Evolutionary conservation across 805 yeast genomes (phyloP).

Genomic region (Metschnikowia kunwiensis): DNA sequence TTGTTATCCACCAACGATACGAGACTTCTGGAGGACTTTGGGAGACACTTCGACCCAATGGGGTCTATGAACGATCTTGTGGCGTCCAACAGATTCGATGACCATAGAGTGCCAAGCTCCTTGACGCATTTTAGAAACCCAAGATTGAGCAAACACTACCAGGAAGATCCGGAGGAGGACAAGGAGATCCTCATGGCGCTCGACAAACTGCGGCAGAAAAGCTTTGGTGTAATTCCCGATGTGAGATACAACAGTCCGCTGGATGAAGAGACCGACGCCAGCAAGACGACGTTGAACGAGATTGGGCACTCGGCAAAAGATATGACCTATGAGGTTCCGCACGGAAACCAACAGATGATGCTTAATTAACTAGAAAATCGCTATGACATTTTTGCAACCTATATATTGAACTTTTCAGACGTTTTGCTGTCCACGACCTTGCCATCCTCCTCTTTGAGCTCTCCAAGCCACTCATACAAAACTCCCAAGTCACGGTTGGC

Average conservation of each 20-base stretch:
- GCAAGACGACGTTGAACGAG: constrained; percentile 11
- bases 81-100: constrained; percentile 13
- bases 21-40: constrained; percentile 9
- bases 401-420: constrained; percentile 13
- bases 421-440: constrained; percentile 16
- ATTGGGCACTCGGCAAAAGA: constrained; percentile 5
- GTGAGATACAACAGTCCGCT: constrained; percentile 6
- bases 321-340: background rate
- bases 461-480: constrained; percentile 42
- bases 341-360: constrained; percentile 4
- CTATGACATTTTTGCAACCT: background rate
- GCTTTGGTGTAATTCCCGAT: constrained; percentile 17
- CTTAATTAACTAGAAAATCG: constrained; percentile 2
- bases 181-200: constrained; percentile 1
- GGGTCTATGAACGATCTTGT: constrained; percentile 17
- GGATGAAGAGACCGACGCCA: constrained; percentile 12
- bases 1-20: constrained; percentile 14
- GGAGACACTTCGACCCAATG: constrained; percentile 5
- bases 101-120: constrained; percentile 6
- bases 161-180: constrained; percentile 6
- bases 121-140: constrained; percentile 16
- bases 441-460: constrained; percentile 25
- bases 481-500: constrained; percentile 43
- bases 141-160: constrained; percentile 18
- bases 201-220: constrained; percentile 12